A percentile compares a stretch with the other conserved stretches of the same genome.
Evolutionary conservation across 2,329 filamentous ascomycete species (phyloP).

Genomic region (Sarocladium kiliense): DNA sequence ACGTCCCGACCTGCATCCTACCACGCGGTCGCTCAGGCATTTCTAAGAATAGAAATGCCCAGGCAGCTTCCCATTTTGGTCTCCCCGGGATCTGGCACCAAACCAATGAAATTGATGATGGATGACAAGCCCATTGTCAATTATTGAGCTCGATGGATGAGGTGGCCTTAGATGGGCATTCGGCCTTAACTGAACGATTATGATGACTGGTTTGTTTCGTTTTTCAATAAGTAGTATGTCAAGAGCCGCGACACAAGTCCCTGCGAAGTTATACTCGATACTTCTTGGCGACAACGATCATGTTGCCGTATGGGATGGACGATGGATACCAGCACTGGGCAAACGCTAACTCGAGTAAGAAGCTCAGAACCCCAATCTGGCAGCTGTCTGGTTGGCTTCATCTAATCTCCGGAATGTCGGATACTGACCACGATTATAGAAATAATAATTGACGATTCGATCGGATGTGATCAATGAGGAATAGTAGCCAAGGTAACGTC

Average conservation of each 20-base stretch:
- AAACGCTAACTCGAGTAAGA: conserved; percentile 7
- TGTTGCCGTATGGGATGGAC: not conserved
- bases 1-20: not conserved
- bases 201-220: no score
- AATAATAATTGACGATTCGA: not conserved
- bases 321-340: not conserved
- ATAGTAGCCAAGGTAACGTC: not conserved
- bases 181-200: no score
- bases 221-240: no score
- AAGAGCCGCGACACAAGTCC: no score
- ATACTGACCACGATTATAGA: not conserved
- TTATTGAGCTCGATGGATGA: not conserved
- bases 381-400: not conserved
- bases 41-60: not conserved
- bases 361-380: conserved; percentile 2
- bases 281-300: not conserved
- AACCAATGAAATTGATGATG: no score
- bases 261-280: no score
- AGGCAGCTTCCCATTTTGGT: not conserved
- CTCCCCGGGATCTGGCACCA: not conserved
- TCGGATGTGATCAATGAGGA: not conserved
- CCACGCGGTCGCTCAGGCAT: no score
- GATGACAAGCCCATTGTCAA: no score
- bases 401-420: conserved; percentile 1
- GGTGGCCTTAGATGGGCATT: no score